Evolutionary conservation across 176 grass and related monocot genomes (phyloP), one percentile per base, ranked within the genome.

Genomic region (Juncus inflexus): DNA sequence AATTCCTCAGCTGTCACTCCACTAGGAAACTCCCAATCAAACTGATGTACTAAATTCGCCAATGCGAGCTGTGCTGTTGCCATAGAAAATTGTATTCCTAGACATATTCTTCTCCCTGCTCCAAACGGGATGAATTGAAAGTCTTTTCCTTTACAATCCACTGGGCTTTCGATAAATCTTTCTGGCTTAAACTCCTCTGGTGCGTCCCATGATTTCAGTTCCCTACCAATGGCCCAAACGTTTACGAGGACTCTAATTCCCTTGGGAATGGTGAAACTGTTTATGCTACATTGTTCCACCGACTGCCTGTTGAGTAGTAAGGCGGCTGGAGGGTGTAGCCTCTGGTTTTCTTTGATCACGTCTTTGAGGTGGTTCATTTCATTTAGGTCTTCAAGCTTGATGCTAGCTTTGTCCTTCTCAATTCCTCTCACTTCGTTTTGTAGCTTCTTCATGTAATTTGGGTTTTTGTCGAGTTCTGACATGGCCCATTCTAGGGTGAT

Each of bases 51-150:
- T 3, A 82, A 7, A 58, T 35, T 82, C 2, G 75, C 86, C n/a
- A 90, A 55, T n/a, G 70, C 74, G 52, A 77, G 75, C 75, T 81
- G 81, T 1, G 78, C 55, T 40, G 55, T 79, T 61, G 82, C 50
- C 4, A 82, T 70, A n/a, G 50, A 78, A 59, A 90, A 86, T 5
- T 7, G 10, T n/a, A 73, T 76, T 36, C 79, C 75, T 2, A 75
- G 76, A 50, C 82, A 86, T 1, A 82, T 60, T 8, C 76, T 63
- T 16, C 76, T 75, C 4, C 83, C 82, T 0, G 76, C 61, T 2
- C 83, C 83, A 77, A 83, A 90, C 9, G 82, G 76, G 12, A 86
- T 42, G 71, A 77, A 50, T 71, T 86, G 43, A 57, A 90, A 90
- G 52, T 83, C 64, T 4, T 9, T 52, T 11, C 82, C 86, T 37